phyloP scores from a whole-genome alignment of 306 rosid genomes.

The Trifolium dubium region DNA sequence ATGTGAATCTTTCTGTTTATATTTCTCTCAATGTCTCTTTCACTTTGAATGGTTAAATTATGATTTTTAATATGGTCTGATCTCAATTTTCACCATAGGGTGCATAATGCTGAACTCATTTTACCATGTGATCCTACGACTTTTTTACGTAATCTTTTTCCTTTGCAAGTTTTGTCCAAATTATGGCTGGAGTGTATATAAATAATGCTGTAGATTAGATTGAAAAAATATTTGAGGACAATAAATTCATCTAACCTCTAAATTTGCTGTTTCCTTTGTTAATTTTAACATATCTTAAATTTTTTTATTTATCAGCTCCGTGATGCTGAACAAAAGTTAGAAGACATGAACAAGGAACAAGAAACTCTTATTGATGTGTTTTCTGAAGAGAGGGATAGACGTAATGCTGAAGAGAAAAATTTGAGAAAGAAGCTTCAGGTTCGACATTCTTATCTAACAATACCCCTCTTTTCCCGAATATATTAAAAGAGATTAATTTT shows the following conservation, averaged over 20 bases:
- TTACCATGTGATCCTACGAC: constrained; percentile 7
- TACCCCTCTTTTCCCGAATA: not conserved
- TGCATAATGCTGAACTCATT: not conserved
- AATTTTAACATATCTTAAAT: constrained; percentile 18
- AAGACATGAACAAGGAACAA: constrained; percentile 75
- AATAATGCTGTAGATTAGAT: not conserved
- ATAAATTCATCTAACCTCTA: not conserved
- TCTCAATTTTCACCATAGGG: not conserved
- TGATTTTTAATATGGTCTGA: not conserved
- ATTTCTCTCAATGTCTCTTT: no score
- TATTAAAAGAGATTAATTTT: not conserved
- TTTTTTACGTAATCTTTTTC: not conserved
- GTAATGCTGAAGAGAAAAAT: constrained; percentile 65
- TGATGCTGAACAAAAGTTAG: constrained; percentile 56
- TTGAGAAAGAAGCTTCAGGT: constrained; percentile 84
- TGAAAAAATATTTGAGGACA: not conserved
- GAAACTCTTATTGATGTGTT: constrained; percentile 76
- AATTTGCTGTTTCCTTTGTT: constrained; percentile 4
- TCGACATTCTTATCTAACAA: not conserved
- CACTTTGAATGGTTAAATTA: no score
- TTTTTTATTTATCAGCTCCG: constrained; percentile 56
- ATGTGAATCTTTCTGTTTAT: no score
- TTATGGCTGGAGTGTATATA: constrained; percentile 6
- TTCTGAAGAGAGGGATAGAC: constrained; percentile 84
- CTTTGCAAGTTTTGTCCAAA: not conserved